Evolutionary conservation across 2,329 filamentous ascomycete genomes (phyloP).

Genomic region (Ophiostoma sp.): DNA sequence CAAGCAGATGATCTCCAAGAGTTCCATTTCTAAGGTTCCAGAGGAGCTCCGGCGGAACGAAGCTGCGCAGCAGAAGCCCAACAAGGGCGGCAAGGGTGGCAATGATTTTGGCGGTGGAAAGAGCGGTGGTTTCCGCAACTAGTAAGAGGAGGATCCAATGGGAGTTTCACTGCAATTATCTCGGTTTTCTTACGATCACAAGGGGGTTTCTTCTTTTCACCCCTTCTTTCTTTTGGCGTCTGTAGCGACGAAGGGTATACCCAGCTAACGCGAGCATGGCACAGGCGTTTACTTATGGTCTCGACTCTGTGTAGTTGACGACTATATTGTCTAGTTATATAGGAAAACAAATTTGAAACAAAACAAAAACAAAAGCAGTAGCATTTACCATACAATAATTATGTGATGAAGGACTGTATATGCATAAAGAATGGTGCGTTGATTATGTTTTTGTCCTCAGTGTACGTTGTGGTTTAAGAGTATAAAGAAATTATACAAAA

Average conservation of each 20-base stretch:
- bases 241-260: not conserved
- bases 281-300: not conserved
- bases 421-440: too few species aligned
- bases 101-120: constrained; percentile 12
- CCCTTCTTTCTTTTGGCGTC: not conserved
- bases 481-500: too few species aligned
- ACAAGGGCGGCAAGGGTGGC: constrained; percentile 32
- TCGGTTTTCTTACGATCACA: not conserved
- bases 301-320: not conserved
- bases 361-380: too few species aligned
- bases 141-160: too few species aligned
- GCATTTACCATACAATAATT: too few species aligned
- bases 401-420: too few species aligned
- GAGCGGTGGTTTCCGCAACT: not conserved
- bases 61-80: constrained; percentile 80
- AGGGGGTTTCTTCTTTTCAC: not conserved
- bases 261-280: constrained; percentile 6
- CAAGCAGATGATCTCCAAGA: constrained; percentile 94
- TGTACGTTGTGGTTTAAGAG: too few species aligned
- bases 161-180: too few species aligned
- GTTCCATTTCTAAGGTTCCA: constrained; percentile 80
- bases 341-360: too few species aligned
- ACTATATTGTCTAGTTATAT: too few species aligned
- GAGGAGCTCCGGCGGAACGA: constrained; percentile 90
- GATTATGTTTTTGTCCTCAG: too few species aligned